Percentiles rank a stretch among this genome's conserved stretches.
These are phyloP conservation scores for Sporopachydermia lactativora DNA, from an alignment of 805 yeast species.

Conservation along the genomic window DNA sequence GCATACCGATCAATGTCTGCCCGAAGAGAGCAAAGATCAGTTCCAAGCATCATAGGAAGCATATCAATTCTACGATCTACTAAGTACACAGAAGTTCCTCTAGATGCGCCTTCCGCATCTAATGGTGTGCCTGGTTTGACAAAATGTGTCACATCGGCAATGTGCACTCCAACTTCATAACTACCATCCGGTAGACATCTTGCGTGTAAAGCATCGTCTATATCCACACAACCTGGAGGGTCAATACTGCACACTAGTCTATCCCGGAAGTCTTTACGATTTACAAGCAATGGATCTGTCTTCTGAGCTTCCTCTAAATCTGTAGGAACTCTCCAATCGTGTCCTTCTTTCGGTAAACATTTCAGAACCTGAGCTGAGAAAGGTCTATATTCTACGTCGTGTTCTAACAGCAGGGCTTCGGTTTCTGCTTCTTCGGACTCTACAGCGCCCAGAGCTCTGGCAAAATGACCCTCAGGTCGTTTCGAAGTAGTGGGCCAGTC, in stretches of 20 bases:
- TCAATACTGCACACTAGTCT: slow-evolving; percentile 88
- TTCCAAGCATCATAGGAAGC: slow-evolving; percentile 91
- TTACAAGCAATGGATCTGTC: slow-evolving; percentile 31
- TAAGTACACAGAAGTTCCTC: slow-evolving; percentile 94
- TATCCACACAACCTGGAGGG: slow-evolving; percentile 97
- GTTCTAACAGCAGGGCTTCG: slow-evolving; percentile 84
- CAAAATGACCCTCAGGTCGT: slow-evolving; percentile 90
- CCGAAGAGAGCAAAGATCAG: slow-evolving; percentile 87
- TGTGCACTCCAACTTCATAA: slow-evolving; percentile 95
- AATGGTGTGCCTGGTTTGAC: slow-evolving; percentile 86
- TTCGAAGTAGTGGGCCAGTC: slow-evolving; percentile 80
- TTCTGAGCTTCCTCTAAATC: slow-evolving; percentile 35
- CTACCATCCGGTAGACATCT: slow-evolving; percentile 75
- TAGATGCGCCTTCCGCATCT: slow-evolving; percentile 90
- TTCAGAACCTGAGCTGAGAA: slow-evolving; percentile 83
- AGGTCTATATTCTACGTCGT: slow-evolving; percentile 94
- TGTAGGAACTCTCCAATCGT: slow-evolving; percentile 79
- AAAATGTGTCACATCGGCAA: slow-evolving; percentile 97
- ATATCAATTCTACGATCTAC: slow-evolving; percentile 98
- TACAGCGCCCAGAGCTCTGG: slow-evolving; percentile 74
- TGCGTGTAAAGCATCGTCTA: slow-evolving; percentile 96
- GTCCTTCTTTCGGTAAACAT: slow-evolving; percentile 89
- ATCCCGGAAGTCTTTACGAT: slow-evolving; percentile 78
- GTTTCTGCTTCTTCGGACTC: slow-evolving; percentile 94
- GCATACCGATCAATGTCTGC: slow-evolving; percentile 95